Conservation (phyloP, 768 basidiomycete genomes). For the Suillus decipiens region DNA sequence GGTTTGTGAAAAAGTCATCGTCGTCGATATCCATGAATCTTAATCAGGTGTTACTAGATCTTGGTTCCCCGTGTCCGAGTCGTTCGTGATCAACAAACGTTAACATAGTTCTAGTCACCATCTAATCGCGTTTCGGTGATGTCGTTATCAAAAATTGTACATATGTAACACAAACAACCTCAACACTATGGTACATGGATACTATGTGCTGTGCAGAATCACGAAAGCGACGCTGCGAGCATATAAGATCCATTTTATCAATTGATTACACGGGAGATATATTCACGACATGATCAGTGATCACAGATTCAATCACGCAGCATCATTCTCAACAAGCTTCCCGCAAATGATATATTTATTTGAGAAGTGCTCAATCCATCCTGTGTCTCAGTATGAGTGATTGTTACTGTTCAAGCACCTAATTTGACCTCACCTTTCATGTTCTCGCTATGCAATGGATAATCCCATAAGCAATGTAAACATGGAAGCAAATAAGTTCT, state of each 20-base stretch:
- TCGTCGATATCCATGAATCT: conserved; percentile 28
- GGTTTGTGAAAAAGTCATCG: conserved; percentile 31
- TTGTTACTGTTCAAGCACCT: conserved; percentile 8
- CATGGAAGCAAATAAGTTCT: conserved; percentile 30
- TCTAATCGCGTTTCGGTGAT: conserved; percentile 4
- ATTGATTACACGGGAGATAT: background rate
- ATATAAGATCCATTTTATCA: background rate
- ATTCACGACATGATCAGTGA: background rate
- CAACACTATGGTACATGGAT: background rate
- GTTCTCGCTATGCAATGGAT: conserved; percentile 64
- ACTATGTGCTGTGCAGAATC: background rate
- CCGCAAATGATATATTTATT: conserved; percentile 93
- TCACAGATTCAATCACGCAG: conserved; percentile 25
- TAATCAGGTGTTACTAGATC: background rate
- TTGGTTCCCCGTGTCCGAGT: conserved; percentile 6
- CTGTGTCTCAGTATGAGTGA: conserved; percentile 35
- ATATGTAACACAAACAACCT: background rate
- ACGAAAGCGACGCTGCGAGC: background rate
- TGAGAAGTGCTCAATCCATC: conserved; percentile 93
- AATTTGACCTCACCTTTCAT: conserved; percentile 65
- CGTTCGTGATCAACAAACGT: background rate
- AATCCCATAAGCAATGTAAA: background rate
- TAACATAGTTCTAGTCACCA: conserved; percentile 9
- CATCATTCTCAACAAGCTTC: conserved; percentile 80
- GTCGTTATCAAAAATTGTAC: background rate